A percentile compares a stretch with the other conserved stretches of the same genome.
phyloP scores from a whole-genome alignment of 371 early-diverging fungal genomes.

The Mucor irregularis region DNA sequence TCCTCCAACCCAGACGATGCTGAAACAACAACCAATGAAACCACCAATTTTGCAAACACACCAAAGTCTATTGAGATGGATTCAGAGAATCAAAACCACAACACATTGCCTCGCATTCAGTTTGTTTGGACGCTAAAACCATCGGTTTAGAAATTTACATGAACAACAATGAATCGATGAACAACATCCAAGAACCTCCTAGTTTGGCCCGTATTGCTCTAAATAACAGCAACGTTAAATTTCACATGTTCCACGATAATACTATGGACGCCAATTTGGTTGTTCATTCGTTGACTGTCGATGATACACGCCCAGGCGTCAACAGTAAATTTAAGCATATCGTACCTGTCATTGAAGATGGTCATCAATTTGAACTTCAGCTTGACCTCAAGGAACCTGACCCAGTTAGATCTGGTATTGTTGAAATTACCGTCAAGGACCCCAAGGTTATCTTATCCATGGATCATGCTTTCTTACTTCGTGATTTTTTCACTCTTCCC shows the following conservation, averaged over 20 bases:
- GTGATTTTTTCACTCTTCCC: constrained; percentile 72
- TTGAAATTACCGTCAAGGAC: constrained; percentile 76
- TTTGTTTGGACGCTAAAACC: constrained; percentile 20
- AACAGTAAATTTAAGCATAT: constrained; percentile 86
- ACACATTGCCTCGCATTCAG: constrained; percentile 14
- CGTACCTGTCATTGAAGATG: constrained; percentile 56
- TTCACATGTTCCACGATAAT: constrained; percentile 59
- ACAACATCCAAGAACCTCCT: constrained; percentile 18
- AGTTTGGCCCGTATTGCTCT: constrained; percentile 50
- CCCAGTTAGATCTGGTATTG: constrained; percentile 46
- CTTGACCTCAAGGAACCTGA: constrained; percentile 43
- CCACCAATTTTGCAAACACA: background rate
- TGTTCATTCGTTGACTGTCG: constrained; percentile 71
- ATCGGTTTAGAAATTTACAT: constrained; percentile 40
- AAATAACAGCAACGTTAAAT: constrained; percentile 56
- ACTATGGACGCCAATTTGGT: constrained; percentile 71
- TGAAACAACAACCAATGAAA: background rate
- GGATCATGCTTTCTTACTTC: constrained; percentile 78
- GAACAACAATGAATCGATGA: constrained; percentile 1
- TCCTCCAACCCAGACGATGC: constrained; percentile 4
- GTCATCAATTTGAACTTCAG: constrained; percentile 45
- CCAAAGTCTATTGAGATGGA: background rate
- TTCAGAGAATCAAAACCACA: background rate
- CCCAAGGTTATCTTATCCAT: constrained; percentile 84
- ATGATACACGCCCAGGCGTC: constrained; percentile 80